A percentile compares a stretch with the other conserved stretches of the same genome.
Evolutionary conservation across 305 asterid genomes (phyloP).

Genomic region (Rubia occidens): DNA sequence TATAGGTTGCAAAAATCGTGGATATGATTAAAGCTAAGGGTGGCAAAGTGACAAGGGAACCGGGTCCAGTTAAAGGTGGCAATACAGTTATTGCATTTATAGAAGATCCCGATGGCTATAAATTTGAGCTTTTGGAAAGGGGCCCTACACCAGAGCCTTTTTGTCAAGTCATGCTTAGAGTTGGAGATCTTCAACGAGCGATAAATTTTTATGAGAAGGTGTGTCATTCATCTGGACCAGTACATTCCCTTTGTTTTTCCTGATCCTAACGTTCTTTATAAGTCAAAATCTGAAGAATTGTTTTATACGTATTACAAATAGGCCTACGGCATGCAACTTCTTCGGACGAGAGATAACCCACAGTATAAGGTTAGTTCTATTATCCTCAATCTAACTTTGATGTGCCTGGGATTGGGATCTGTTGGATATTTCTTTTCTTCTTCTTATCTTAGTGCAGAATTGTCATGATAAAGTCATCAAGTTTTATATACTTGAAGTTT

Average conservation of each 20-base stretch:
- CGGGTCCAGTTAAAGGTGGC: conserved; percentile 97
- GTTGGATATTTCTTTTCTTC: conserved; percentile 2
- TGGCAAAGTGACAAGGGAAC: conserved; percentile 90
- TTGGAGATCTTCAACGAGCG: conserved; percentile 93
- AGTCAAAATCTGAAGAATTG: background rate
- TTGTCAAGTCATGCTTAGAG: conserved; percentile 98
- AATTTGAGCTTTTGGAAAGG: conserved; percentile 91
- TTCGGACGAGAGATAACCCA: conserved; percentile 88
- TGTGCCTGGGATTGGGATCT: background rate
- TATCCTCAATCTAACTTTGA: background rate
- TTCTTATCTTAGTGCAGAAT: background rate
- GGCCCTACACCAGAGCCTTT: conserved; percentile 94
- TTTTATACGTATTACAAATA: conserved; percentile 14
- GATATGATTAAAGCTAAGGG: conserved; percentile 91
- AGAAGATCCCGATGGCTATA: conserved; percentile 97
- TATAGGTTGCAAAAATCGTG: conserved; percentile 62
- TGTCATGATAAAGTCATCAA: background rate
- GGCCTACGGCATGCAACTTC: conserved; percentile 98
- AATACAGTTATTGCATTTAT: conserved; percentile 84
- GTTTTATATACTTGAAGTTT: background rate
- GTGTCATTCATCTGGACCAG: conserved; percentile 9
- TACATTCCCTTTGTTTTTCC: background rate
- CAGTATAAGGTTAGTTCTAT: conserved; percentile 66
- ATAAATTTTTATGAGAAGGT: conserved; percentile 87
- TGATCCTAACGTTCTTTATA: conserved; percentile 1